These are phyloP conservation scores for Atkinsonella hypoxylon DNA, from an alignment of 2,329 filamentous ascomycete species.

Conservation along the genomic window DNA sequence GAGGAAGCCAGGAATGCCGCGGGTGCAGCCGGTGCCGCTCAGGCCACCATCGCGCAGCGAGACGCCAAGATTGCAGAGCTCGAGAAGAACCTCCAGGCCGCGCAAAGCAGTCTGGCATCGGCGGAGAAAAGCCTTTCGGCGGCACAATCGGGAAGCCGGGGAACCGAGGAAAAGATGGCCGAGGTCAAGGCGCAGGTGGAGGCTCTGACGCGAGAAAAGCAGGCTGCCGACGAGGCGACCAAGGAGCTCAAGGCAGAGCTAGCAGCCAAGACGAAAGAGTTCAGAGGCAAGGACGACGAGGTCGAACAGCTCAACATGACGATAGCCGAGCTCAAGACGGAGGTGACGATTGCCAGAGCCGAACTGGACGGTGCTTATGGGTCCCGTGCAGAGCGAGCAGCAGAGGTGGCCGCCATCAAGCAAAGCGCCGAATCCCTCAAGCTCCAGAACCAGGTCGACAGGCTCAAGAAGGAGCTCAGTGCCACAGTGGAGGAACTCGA, in stretches of 20 bases:
- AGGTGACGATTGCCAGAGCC: conserved; percentile 47
- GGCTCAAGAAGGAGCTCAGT: conserved; percentile 37
- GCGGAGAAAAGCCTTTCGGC: conserved; percentile 20
- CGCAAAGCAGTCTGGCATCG: conserved; percentile 11
- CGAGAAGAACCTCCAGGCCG: conserved; percentile 12
- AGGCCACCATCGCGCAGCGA: conserved; percentile 20
- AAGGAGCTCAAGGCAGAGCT: conserved; percentile 16
- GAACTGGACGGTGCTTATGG: conserved; percentile 52
- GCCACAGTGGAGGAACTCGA: conserved; percentile 40
- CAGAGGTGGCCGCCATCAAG: conserved; percentile 43
- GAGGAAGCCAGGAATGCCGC: conserved; percentile 23
- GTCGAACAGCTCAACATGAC: conserved; percentile 38
- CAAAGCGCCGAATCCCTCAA: conserved; percentile 32
- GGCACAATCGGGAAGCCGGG: conserved; percentile 27
- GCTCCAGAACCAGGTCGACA: conserved; percentile 35
- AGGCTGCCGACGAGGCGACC: conserved; percentile 16
- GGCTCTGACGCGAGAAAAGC: conserved; percentile 15
- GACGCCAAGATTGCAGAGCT: conserved; percentile 29
- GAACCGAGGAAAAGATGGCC: conserved; percentile 21
- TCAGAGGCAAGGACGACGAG: conserved; percentile 37
- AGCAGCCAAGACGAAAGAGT: conserved; percentile 27
- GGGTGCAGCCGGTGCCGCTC: conserved; percentile 12
- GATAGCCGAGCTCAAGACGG: conserved; percentile 48
- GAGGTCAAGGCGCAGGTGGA: conserved; percentile 21
- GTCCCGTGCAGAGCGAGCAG: conserved; percentile 44